Conservation (phyloP, 148 eudicot species). For the Talinum fruticosum region DNA sequence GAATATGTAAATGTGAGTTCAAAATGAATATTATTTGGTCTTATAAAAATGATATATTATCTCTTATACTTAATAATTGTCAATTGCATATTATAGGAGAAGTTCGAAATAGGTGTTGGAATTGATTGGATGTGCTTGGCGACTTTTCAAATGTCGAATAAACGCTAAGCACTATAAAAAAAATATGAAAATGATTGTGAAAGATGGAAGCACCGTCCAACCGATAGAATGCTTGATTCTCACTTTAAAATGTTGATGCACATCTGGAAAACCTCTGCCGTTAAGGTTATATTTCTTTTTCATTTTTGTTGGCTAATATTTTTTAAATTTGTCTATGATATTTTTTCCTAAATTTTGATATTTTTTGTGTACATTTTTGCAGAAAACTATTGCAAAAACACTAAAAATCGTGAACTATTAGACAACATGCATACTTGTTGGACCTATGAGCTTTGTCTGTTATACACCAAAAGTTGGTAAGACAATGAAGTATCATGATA, state of each 20-base stretch:
- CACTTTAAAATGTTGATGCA: background rate
- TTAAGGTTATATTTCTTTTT: background rate
- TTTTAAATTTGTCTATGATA: background rate
- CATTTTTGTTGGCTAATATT: background rate
- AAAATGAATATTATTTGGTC: background rate
- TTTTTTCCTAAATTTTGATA: background rate
- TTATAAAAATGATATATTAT: background rate
- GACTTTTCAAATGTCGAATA: background rate
- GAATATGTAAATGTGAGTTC: background rate
- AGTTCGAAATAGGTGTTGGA: background rate
- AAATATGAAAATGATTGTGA: background rate
- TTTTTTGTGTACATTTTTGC: background rate
- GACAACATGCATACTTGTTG: background rate
- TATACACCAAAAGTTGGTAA: background rate
- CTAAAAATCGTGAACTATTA: background rate
- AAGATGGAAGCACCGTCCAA: background rate
- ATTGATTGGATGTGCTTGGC: background rate
- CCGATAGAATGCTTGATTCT: background rate
- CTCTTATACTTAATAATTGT: background rate
- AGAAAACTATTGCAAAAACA: background rate
- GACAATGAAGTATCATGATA: background rate
- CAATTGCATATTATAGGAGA: background rate
- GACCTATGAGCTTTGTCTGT: background rate
- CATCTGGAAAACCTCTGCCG: background rate
- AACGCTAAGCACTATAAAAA: background rate